These are phyloP conservation scores for Rhamnella rubrinervis DNA, from an alignment of 331 rosid species.

Conservation along the genomic window DNA sequence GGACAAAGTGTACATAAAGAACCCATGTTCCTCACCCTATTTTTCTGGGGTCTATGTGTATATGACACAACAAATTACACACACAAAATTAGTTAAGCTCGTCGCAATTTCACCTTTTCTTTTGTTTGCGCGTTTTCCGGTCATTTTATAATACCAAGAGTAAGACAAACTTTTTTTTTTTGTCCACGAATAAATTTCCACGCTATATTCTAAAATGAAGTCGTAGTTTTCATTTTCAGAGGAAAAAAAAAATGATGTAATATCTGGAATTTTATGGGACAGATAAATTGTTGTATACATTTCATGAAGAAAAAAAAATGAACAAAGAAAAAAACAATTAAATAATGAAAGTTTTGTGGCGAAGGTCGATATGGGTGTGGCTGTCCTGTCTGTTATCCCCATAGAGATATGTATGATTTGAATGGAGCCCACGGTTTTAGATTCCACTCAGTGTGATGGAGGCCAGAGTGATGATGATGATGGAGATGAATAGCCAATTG, in stretches of 20 bases:
- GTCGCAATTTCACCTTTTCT: no score
- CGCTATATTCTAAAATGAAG: background rate
- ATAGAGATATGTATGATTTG: background rate
- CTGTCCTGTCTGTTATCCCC: no score
- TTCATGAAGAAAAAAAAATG: no score
- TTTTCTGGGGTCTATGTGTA: no score
- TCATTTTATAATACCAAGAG: no score
- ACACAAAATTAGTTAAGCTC: no score
- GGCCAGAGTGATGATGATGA: background rate
- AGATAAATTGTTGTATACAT: background rate
- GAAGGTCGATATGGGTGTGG: background rate
- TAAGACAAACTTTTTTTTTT: no score
- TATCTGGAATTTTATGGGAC: background rate
- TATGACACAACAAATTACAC: no score
- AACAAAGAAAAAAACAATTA: background rate
- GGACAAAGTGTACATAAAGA: no score
- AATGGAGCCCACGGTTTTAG: slow-evolving; percentile 44
- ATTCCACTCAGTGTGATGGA: slow-evolving; percentile 23
- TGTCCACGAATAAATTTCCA: background rate
- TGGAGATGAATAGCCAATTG: background rate
- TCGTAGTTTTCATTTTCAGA: background rate
- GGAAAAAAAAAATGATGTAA: background rate
- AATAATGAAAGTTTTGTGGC: slow-evolving; percentile 3
- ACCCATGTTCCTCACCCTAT: no score
- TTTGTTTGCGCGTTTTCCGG: no score